A percentile compares a stretch with the other conserved stretches of the same genome.
These are phyloP conservation scores for Corchorus capsularis DNA, from an alignment of 345 rosid genomes.

Conservation along the genomic window DNA sequence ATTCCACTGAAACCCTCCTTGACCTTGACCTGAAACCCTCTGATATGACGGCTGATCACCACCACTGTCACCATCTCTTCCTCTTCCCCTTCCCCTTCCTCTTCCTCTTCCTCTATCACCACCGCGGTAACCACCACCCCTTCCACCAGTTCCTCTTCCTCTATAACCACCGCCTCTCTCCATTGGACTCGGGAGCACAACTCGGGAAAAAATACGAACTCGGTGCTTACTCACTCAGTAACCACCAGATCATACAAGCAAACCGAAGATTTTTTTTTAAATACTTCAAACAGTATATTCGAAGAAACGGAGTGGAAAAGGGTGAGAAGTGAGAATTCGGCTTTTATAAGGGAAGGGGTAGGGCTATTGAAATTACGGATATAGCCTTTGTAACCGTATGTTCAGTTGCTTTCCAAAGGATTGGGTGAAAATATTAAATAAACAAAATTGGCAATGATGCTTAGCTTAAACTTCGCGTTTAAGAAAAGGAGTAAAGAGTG, in stretches of 20 bases:
- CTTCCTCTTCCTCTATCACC: constrained; percentile 23
- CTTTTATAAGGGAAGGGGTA: background rate
- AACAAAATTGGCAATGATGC: background rate
- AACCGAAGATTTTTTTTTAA: background rate
- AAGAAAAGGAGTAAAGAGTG: background rate
- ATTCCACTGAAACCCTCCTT: background rate
- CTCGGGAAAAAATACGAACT: background rate
- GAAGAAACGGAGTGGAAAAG: background rate
- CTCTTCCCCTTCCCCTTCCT: constrained; percentile 15
- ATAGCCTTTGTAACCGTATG: background rate
- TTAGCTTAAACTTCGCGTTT: background rate
- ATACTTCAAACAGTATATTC: too few relatives aligned
- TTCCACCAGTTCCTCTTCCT: constrained; percentile 15
- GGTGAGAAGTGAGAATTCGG: background rate
- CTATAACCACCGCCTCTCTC: constrained; percentile 42
- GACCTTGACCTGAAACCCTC: background rate
- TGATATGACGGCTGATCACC: background rate
- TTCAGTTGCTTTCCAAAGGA: background rate
- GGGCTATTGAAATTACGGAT: background rate
- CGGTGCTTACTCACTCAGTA: background rate
- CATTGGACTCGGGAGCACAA: constrained; percentile 41
- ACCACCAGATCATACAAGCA: background rate
- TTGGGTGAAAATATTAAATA: background rate
- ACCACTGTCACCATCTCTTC: background rate
- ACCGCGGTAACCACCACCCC: constrained; percentile 23